Evolutionary conservation across 441 rosid genomes (phyloP).

Genomic region (Hypseocharis bilobata): DNA sequence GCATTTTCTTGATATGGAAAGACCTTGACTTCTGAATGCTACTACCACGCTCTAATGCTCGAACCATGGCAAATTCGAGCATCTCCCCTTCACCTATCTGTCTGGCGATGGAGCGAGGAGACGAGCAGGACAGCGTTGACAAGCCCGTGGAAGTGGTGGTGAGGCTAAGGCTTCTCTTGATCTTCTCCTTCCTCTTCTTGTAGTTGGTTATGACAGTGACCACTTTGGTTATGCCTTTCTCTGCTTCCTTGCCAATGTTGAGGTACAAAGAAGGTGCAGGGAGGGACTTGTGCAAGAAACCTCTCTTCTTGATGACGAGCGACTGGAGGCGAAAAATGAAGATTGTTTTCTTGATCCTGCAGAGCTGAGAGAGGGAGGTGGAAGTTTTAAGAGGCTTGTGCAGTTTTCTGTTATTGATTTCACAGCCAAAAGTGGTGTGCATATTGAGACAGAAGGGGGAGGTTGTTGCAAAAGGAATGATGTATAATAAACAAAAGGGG

Average conservation of each 20-base stretch:
- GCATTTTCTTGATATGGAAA: conserved; percentile 31
- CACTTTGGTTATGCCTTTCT: neutral
- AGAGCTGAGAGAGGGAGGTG: neutral
- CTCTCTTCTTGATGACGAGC: neutral
- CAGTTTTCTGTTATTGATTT: conserved; percentile 6
- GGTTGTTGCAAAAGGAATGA: conserved; percentile 8
- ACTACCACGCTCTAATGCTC: conserved; percentile 39
- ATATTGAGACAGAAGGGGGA: conserved; percentile 5
- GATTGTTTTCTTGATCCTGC: neutral
- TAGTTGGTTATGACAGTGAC: neutral
- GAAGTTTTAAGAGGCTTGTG: neutral
- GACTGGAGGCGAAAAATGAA: neutral
- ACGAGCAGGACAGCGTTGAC: conserved; percentile 8
- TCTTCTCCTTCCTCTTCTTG: neutral
- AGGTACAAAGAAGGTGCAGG: neutral
- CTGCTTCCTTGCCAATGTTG: neutral
- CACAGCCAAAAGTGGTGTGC: conserved; percentile 22
- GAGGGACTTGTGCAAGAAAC: neutral
- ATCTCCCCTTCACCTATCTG: conserved; percentile 7
- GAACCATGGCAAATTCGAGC: conserved; percentile 37
- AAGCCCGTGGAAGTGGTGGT: conserved; percentile 9
- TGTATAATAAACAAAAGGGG: neutral
- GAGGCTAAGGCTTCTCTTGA: conserved; percentile 9
- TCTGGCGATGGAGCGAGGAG: conserved; percentile 17
- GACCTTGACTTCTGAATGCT: conserved; percentile 35